phyloP scores from a whole-genome alignment of 1,284 basidiomycete species.

The Rhodotorula sp. region DNA sequence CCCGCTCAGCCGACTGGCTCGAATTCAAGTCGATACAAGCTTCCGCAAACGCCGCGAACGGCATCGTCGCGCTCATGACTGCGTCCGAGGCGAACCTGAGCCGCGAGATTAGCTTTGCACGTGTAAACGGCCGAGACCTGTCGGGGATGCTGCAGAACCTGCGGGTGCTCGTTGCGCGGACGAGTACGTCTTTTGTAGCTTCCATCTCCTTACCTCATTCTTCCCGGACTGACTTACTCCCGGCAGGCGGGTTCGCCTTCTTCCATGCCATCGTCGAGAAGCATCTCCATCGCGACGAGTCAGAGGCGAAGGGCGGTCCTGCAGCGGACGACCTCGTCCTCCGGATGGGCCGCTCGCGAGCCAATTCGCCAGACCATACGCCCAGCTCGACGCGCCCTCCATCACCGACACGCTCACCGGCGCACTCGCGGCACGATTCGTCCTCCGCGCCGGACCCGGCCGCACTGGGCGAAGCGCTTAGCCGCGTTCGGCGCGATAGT shows the following conservation, averaged over 20 bases:
- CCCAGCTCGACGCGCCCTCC: conserved; percentile 18
- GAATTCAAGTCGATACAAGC: conserved; percentile 25
- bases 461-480: conserved; percentile 19
- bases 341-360: conserved; percentile 32
- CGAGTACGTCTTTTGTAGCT: conserved; percentile 11
- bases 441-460: conserved; percentile 1
- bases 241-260: conserved; percentile 25
- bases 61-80: conserved; percentile 24
- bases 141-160: conserved; percentile 28
- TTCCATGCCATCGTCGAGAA: conserved; percentile 42
- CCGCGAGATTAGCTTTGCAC: conserved; percentile 33
- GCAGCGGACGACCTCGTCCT: conserved; percentile 36
- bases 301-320: conserved; percentile 32
- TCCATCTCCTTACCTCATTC: too few relatives aligned
- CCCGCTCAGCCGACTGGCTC: conserved; percentile 38
- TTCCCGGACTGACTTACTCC: too few relatives aligned
- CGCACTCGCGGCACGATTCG: background rate
- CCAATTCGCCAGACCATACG: conserved; percentile 17
- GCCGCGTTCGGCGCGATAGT: background rate
- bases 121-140: conserved; percentile 34
- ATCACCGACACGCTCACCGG: conserved; percentile 6
- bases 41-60: conserved; percentile 23
- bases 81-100: conserved; percentile 35
- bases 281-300: conserved; percentile 38
- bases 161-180: conserved; percentile 26